Conservation (phyloP, 495 filamentous ascomycete genomes). For the Trichoderma gamsii region DNA sequence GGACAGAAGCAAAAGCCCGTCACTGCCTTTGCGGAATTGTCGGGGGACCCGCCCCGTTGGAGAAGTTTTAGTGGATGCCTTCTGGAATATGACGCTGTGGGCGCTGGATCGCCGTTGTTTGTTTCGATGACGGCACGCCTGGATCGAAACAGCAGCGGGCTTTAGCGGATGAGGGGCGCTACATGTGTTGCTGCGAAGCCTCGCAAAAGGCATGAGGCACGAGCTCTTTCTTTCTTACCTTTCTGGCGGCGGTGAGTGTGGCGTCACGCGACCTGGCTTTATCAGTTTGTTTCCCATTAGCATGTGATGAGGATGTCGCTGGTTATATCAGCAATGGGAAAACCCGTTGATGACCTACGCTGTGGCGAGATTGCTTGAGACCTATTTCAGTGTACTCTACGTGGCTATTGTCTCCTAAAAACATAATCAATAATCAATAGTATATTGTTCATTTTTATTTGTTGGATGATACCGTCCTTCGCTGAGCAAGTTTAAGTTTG, state of each 20-base stretch:
- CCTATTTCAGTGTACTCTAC: no score
- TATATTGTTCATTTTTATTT: no score
- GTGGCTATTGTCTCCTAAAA: no score
- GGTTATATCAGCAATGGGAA: neutral
- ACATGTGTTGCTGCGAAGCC: neutral
- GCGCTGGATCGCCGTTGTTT: neutral
- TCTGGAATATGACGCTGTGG: slow-evolving; percentile 3
- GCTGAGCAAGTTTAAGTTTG: no score
- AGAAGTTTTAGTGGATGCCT: neutral
- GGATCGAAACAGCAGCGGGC: neutral
- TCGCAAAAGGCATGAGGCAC: neutral
- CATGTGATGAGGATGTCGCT: neutral
- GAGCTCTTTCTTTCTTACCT: neutral
- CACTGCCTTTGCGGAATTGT: neutral
- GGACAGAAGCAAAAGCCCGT: neutral
- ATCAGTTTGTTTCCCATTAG: neutral
- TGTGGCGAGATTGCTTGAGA: no score
- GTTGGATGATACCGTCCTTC: no score
- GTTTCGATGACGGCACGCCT: neutral
- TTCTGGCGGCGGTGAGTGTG: slow-evolving; percentile 1
- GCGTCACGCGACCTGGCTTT: slow-evolving; percentile 5
- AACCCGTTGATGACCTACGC: no score
- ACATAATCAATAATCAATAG: no score
- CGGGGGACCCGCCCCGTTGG: neutral
- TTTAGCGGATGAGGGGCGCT: no score